Evolutionary conservation across 768 basidiomycete genomes (phyloP), one percentile per base, ranked within the genome.

Genomic region (Termitomyces bulborhizus): DNA sequence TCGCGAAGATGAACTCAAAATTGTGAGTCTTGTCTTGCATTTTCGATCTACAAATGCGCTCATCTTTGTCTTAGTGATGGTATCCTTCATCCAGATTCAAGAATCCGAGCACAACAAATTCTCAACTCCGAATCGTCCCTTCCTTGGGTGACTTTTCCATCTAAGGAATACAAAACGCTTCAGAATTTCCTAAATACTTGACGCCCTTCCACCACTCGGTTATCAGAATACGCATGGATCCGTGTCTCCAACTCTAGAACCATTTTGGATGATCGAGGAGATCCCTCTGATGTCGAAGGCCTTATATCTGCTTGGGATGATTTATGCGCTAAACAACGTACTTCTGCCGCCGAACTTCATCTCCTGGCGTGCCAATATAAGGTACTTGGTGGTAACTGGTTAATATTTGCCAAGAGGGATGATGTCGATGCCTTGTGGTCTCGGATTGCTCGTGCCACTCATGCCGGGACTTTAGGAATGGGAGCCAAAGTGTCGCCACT

Each of bases 311-410:
- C 51, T 46, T 60, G 48, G 56, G 45, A 57, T 3, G 36, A 55
- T 11, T 37, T 26, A 13, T 55, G 55, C 32, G n/a, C 39, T 32
- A 24, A 59, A 7, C 40, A 54, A 31, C 44, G 26, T 31, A 47
- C 57, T 18, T 42, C 54, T 41, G 39, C 12, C 12, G 26, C 18
- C 0, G 51, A 60, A 16, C 48, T 63, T 4, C 58, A 57, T 43
- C 45, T 21, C 3, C 49, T 62, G 27, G 62, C 60, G n/a, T 45
- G 27, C 4, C 11, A 50, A 47, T 57, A 52, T 26, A 24, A 37
- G 2, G 42, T 53, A 4, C 21, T 63, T 18, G 24, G n/a, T 12
- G 61, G 61, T 31, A 62, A 63, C 42, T 63, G 62, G 60, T 31
- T 63, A 5, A 31, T 62, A 13, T 63, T 62, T 29, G 40, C 32